Evolutionary conservation across 345 rosid genomes (phyloP), one percentile per base, ranked within the genome.

Genomic region (Murraya paniculata): DNA sequence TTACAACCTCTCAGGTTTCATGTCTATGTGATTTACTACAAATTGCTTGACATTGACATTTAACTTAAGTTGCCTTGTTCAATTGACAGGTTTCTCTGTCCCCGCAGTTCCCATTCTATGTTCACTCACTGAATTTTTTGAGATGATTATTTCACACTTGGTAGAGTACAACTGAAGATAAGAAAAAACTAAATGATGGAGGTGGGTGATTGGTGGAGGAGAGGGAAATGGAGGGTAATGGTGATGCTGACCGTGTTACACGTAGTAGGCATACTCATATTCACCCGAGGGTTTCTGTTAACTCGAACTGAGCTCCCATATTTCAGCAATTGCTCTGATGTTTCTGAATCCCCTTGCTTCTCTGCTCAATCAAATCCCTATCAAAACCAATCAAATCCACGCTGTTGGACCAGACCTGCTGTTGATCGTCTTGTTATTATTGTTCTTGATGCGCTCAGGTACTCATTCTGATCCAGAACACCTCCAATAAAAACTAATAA

Each of bases 291-390:
- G 2, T 96, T 96, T 83, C 88, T 96, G 53, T 90, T 96, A 7
- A 94, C 99, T 65, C 91, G 99, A 82, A 94, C 97, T 0, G 99
- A 96, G 85, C 99, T 91, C 75, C 95, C 98, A 22, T 81, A 87
- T 71, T 85, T 78, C 85, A 90, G 93, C 83, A 72, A 83, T 64
- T 87, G 91, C 90, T 86, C 94, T 71, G 97, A 94, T 79, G 81
- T 87, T 27, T 85, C 88, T 61, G 81, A 73, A 2, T 94, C 97
- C 80, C 90, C 95, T 74, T 93, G 97, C 85, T 75, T 80, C 59
- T 5, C 84, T 55, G 73, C 79, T n/a, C 25, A 57, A 18, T 21
- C 62, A n/a, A 36, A 30, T 55, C 27, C 36, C 3, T 84, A 64
- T 41, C 58, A 56, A 38, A 80, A 79, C 27, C 67, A 64, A 56